Evolutionary conservation across 1,284 basidiomycete species (phyloP).

Genomic region (Pseudozyma pruni): DNA sequence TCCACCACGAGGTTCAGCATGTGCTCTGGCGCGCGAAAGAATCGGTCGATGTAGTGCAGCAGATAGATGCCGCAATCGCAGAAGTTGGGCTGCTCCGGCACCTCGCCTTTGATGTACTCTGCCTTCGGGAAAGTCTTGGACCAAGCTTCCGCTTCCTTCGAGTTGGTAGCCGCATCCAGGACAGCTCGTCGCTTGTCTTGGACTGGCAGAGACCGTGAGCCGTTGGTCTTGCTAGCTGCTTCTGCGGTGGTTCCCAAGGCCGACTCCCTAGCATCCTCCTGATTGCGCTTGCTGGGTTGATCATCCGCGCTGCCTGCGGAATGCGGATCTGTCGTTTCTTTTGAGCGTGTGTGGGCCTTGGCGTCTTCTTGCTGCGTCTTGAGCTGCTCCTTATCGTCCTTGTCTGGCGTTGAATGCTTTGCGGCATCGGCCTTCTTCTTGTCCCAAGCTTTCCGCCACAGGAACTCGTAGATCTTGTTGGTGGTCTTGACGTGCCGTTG

Average conservation of each 20-base stretch:
- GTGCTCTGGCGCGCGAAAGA: slow-evolving; percentile 54
- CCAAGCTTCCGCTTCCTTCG: slow-evolving; percentile 13
- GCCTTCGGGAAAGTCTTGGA: slow-evolving; percentile 28
- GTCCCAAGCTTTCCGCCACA: slow-evolving; percentile 81
- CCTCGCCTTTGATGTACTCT: slow-evolving; percentile 44
- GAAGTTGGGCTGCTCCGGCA: slow-evolving; percentile 80
- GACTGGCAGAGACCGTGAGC: slow-evolving; percentile 15
- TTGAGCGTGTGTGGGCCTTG: not conserved
- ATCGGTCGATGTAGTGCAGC: slow-evolving; percentile 63
- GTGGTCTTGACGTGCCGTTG: slow-evolving; percentile 75
- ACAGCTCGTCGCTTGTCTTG: slow-evolving; percentile 10
- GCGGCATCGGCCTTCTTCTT: slow-evolving; percentile 72
- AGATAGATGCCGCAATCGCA: slow-evolving; percentile 79
- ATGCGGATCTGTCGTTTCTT: slow-evolving; percentile 1
- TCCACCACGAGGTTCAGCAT: slow-evolving; percentile 30
- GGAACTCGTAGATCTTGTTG: slow-evolving; percentile 76
- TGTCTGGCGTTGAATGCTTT: not conserved
- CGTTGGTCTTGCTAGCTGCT: not conserved
- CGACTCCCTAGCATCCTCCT: not conserved
- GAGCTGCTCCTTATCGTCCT: not conserved
- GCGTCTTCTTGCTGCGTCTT: not conserved
- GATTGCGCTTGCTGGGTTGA: slow-evolving; percentile 3
- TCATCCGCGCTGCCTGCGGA: not conserved
- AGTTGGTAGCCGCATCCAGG: not conserved
- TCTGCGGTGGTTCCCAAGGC: not conserved